Evolutionary conservation across 2,329 filamentous ascomycete genomes (phyloP).

Genomic region (Colletotrichum higginsianum): DNA sequence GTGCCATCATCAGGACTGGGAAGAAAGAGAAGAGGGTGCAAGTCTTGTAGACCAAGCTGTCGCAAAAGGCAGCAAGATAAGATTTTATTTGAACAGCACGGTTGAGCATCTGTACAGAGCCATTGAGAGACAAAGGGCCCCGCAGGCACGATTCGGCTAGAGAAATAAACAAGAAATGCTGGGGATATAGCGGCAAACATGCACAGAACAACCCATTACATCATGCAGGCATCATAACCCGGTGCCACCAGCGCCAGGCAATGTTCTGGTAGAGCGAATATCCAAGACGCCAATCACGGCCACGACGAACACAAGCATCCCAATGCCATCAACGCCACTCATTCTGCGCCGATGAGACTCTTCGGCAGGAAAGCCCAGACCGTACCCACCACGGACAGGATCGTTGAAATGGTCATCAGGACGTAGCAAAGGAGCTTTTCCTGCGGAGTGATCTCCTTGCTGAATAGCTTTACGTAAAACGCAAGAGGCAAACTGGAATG

Average conservation of each 20-base stretch:
- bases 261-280: slow-evolving; percentile 8
- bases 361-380: slow-evolving; percentile 91
- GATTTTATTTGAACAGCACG: neutral
- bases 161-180: neutral
- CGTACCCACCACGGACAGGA: slow-evolving; percentile 83
- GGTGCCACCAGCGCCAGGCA: slow-evolving; percentile 22
- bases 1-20: neutral
- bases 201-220: slow-evolving; percentile 8
- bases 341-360: slow-evolving; percentile 74
- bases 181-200: neutral
- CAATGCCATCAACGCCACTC: slow-evolving; percentile 30
- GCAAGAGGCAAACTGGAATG: slow-evolving; percentile 75
- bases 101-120: neutral
- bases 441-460: slow-evolving; percentile 73
- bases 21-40: neutral
- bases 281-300: slow-evolving; percentile 9
- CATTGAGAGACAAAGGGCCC: neutral
- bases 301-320: slow-evolving; percentile 12
- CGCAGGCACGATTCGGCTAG: neutral
- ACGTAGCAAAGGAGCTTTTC: slow-evolving; percentile 79
- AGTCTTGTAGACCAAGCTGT: neutral
- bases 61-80: neutral
- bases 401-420: slow-evolving; percentile 77
- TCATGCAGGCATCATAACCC: slow-evolving; percentile 11
- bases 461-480: slow-evolving; percentile 93